These are phyloP conservation scores for Neltuma alba DNA, from an alignment of 306 rosid species.

Conservation along the genomic window DNA sequence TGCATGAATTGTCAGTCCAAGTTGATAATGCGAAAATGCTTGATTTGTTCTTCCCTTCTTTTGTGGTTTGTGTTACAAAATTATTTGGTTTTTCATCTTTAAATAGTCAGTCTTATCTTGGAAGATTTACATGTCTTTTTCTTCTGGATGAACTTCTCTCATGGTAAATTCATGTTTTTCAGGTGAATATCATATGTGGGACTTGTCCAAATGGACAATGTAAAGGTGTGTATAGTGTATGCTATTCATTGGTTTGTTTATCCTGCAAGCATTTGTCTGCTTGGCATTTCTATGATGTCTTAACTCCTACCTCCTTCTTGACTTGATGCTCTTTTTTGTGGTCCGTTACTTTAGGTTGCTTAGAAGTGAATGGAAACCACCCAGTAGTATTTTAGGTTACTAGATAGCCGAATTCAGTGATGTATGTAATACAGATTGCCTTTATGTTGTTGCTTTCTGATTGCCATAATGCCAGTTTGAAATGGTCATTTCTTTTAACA, in stretches of 20 bases:
- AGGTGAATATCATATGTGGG: slow-evolving; percentile 89
- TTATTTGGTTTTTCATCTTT: no score
- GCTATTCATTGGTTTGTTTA: slow-evolving; percentile 3
- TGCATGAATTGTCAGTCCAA: not conserved
- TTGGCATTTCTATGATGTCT: slow-evolving; percentile 14
- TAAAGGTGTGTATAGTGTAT: slow-evolving; percentile 58
- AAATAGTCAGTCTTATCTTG: slow-evolving; percentile 16
- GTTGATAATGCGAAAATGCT: not conserved
- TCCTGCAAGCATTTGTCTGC: slow-evolving; percentile 23
- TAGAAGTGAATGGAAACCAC: slow-evolving; percentile 28
- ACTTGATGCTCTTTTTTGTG: not conserved
- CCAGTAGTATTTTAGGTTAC: not conserved
- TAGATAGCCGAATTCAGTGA: not conserved
- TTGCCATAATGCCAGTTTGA: slow-evolving; percentile 20
- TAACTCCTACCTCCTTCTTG: not conserved
- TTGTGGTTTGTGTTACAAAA: not conserved
- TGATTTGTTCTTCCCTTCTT: not conserved
- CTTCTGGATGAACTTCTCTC: slow-evolving; percentile 28
- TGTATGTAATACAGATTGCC: slow-evolving; percentile 12
- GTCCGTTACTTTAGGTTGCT: slow-evolving; percentile 6
- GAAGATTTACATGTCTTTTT: slow-evolving; percentile 16
- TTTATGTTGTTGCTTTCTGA: slow-evolving; percentile 5
- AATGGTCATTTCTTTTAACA: slow-evolving; percentile 1
- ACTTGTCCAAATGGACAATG: slow-evolving; percentile 74
- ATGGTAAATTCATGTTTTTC: slow-evolving; percentile 42